phyloP scores from a whole-genome alignment of 495 filamentous ascomycete species.

The Aspergillus egyptiacus region DNA sequence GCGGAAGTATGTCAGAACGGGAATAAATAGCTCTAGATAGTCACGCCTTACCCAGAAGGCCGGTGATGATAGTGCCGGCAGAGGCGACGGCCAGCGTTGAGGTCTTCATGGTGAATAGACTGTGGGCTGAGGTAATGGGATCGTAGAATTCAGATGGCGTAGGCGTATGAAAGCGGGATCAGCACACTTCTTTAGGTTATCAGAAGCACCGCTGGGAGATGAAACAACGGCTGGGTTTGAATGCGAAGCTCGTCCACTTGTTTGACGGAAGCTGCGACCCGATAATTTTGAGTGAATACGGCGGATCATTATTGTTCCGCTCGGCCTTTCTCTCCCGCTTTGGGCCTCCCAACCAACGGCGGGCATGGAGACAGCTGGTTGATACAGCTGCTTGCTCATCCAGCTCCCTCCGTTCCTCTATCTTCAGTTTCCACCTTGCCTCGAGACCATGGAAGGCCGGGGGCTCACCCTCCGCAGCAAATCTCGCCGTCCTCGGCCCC shows the following conservation, averaged over 20 bases:
- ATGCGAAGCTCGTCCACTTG: slow-evolving; percentile 12
- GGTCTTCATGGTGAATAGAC: slow-evolving; percentile 48
- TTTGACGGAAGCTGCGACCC: slow-evolving; percentile 17
- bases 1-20: slow-evolving; percentile 8
- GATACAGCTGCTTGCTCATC: too few species aligned
- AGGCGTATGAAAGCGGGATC: background rate
- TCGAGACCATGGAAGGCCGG: slow-evolving; percentile 47
- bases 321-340: slow-evolving; percentile 34
- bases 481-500: slow-evolving; percentile 61
- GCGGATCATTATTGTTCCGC: slow-evolving; percentile 42
- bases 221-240: background rate
- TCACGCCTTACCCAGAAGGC: slow-evolving; percentile 60
- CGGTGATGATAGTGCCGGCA: slow-evolving; percentile 67
- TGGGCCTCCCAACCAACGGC: slow-evolving; percentile 11
- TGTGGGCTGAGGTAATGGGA: slow-evolving; percentile 1
- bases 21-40: background rate
- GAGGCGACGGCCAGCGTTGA: slow-evolving; percentile 68
- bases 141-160: background rate
- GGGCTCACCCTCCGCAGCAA: slow-evolving; percentile 87
- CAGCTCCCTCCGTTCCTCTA: too few species aligned
- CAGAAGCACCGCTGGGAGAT: slow-evolving; percentile 3
- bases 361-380: too few species aligned
- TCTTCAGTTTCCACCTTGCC: slow-evolving; percentile 4
- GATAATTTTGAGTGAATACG: slow-evolving; percentile 36
- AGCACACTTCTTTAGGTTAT: too few species aligned